phyloP scores from a whole-genome alignment of 1,284 basidiomycete genomes.

The Cystobasidiaceae sp. region DNA sequence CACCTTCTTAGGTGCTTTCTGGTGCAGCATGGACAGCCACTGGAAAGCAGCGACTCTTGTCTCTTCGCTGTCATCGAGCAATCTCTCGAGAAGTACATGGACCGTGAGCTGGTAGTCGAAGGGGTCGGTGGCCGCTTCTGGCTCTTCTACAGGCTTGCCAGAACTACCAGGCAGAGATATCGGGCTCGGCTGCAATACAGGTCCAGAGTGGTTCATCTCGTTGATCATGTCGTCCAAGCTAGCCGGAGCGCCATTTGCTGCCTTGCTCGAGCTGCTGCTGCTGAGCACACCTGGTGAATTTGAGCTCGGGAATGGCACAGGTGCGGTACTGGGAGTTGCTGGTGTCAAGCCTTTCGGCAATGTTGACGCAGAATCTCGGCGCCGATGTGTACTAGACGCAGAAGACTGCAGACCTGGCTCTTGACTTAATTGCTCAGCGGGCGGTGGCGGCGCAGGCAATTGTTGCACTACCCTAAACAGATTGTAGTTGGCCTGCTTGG shows the following conservation, averaged over 20 bases:
- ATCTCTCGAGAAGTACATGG: slow-evolving; percentile 84
- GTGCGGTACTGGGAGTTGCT: background rate
- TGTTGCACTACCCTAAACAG: slow-evolving; percentile 79
- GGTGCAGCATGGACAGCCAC: slow-evolving; percentile 98
- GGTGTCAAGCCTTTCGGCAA: background rate
- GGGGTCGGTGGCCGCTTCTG: slow-evolving; percentile 2
- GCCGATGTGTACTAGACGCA: slow-evolving; percentile 31
- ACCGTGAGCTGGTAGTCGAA: slow-evolving; percentile 89
- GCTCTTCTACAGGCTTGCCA: background rate
- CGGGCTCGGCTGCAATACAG: slow-evolving; percentile 25
- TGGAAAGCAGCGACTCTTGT: slow-evolving; percentile 91
- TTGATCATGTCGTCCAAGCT: slow-evolving; percentile 27
- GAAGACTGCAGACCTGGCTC: background rate
- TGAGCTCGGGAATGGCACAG: slow-evolving; percentile 23
- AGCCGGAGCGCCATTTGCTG: background rate
- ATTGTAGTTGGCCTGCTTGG: slow-evolving; percentile 77
- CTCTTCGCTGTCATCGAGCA: slow-evolving; percentile 92
- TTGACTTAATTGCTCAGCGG: slow-evolving; percentile 38
- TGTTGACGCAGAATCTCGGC: slow-evolving; percentile 32
- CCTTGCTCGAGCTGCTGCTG: background rate
- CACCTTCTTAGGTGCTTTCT: slow-evolving; percentile 91
- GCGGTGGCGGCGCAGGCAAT: slow-evolving; percentile 58
- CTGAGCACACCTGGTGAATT: background rate
- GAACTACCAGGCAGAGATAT: slow-evolving; percentile 18
- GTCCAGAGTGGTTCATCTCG: slow-evolving; percentile 18